Evolutionary conservation across 2,329 filamentous ascomycete species (phyloP).

Genomic region (Apiospora malaysiana): DNA sequence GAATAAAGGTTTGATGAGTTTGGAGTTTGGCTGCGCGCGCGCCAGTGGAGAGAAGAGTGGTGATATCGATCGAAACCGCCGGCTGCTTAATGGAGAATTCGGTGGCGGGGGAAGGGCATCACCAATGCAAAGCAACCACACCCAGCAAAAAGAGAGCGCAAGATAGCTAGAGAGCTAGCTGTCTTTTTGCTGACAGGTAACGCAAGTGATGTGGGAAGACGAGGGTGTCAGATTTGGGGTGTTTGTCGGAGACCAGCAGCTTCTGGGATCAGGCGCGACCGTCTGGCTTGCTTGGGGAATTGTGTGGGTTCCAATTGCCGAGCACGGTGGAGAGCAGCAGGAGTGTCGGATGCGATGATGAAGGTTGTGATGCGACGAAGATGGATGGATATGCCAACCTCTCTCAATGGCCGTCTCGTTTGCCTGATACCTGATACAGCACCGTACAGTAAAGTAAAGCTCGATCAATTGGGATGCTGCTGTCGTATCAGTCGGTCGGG

Average conservation of each 20-base stretch:
- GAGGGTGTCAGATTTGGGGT: conserved; percentile 2
- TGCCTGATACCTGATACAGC: conserved; percentile 11
- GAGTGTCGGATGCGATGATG: conserved; percentile 5
- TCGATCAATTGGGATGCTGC: conserved; percentile 9
- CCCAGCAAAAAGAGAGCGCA: background rate
- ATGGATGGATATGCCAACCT: conserved; percentile 17
- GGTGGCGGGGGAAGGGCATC: conserved; percentile 23
- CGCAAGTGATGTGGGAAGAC: background rate
- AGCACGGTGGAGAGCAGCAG: conserved; percentile 10
- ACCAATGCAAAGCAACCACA: conserved; percentile 11
- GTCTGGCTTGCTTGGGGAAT: background rate
- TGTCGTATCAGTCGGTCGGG: conserved; percentile 12
- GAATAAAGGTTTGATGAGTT: background rate
- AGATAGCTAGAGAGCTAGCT: conserved; percentile 9
- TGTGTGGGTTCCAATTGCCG: conserved; percentile 17
- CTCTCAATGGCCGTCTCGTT: conserved; percentile 1
- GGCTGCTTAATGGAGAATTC: conserved; percentile 18
- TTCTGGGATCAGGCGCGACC: background rate
- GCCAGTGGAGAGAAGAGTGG: conserved; percentile 7
- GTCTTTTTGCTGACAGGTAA: conserved; percentile 8
- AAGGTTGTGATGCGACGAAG: conserved; percentile 12
- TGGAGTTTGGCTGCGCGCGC: background rate
- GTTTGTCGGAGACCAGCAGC: background rate
- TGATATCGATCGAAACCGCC: conserved; percentile 19
- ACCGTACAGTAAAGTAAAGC: background rate